Conservation (phyloP, 2,329 filamentous ascomycete species). For the Botrytis galanthina region DNA sequence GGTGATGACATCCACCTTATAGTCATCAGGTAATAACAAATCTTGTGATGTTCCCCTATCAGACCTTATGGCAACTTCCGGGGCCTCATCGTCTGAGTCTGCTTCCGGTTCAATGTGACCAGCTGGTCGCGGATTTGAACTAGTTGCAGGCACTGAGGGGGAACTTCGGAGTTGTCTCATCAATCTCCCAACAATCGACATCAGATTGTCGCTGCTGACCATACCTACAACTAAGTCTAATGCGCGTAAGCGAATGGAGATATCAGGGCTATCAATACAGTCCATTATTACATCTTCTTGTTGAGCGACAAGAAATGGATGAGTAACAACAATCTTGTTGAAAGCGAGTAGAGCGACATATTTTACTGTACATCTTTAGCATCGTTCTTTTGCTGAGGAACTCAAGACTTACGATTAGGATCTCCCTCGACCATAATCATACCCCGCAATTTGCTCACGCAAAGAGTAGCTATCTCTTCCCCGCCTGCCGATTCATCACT, state of each 20-base stretch:
- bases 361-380: slow-evolving; percentile 63
- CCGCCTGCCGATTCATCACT: slow-evolving; percentile 76
- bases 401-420: slow-evolving; percentile 70
- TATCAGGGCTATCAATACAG: slow-evolving; percentile 92
- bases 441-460: slow-evolving; percentile 86
- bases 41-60: slow-evolving; percentile 52
- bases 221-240: slow-evolving; percentile 90
- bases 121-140: slow-evolving; percentile 47
- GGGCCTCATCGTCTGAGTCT: slow-evolving; percentile 57
- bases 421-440: slow-evolving; percentile 95
- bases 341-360: slow-evolving; percentile 95
- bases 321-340: slow-evolving; percentile 87
- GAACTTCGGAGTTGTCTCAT: slow-evolving; percentile 80
- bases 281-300: slow-evolving; percentile 96
- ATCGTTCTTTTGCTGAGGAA: slow-evolving; percentile 9
- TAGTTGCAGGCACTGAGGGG: slow-evolving; percentile 48
- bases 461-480: slow-evolving; percentile 88
- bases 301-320: slow-evolving; percentile 82
- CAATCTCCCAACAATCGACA: slow-evolving; percentile 79
- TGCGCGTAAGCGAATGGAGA: slow-evolving; percentile 91
- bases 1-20: slow-evolving; percentile 76
- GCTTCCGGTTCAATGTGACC: slow-evolving; percentile 38
- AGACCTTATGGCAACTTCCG: slow-evolving; percentile 48
- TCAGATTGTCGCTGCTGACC: slow-evolving; percentile 84
- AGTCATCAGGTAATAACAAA: slow-evolving; percentile 77